These are phyloP conservation scores for Mediolabrus comicus DNA, from an alignment of 108 stramenopile species.

Conservation along the genomic window DNA sequence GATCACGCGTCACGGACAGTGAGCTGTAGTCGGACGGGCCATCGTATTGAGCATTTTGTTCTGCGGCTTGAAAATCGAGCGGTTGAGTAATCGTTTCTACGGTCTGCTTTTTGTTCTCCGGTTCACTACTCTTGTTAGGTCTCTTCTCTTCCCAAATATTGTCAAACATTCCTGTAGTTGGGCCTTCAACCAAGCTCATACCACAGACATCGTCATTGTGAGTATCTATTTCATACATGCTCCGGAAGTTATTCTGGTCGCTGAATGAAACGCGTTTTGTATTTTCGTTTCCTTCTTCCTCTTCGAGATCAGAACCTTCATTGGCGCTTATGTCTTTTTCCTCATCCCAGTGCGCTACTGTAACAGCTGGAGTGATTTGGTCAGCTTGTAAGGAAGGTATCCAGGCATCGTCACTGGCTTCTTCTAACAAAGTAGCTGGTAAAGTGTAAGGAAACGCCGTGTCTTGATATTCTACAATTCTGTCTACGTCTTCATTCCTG, in stretches of 20 bases:
- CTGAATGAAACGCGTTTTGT: not conserved
- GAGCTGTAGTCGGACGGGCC: constrained; percentile 55
- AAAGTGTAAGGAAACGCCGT: constrained; percentile 11
- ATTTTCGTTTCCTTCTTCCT: not conserved
- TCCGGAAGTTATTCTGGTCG: not conserved
- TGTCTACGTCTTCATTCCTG: not conserved
- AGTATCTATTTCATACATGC: not conserved
- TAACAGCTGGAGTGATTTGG: not conserved
- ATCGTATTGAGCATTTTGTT: constrained; percentile 55
- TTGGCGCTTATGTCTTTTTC: not conserved
- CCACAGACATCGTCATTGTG: not conserved
- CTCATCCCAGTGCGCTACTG: not conserved
- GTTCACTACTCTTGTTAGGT: not conserved
- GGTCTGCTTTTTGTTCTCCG: not conserved
- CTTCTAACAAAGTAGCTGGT: constrained; percentile 23
- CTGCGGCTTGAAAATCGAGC: constrained; percentile 50
- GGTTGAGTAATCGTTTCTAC: not conserved
- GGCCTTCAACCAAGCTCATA: not conserved
- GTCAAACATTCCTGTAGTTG: constrained; percentile 15
- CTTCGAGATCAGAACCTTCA: not conserved
- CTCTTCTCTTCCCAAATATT: constrained; percentile 43
- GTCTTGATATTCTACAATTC: not conserved
- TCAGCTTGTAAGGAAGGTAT: constrained; percentile 6
- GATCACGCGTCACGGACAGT: constrained; percentile 53
- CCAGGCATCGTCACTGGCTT: constrained; percentile 36